phyloP scores from a whole-genome alignment of 2,329 filamentous ascomycete genomes.

The Phialophora tarda region DNA sequence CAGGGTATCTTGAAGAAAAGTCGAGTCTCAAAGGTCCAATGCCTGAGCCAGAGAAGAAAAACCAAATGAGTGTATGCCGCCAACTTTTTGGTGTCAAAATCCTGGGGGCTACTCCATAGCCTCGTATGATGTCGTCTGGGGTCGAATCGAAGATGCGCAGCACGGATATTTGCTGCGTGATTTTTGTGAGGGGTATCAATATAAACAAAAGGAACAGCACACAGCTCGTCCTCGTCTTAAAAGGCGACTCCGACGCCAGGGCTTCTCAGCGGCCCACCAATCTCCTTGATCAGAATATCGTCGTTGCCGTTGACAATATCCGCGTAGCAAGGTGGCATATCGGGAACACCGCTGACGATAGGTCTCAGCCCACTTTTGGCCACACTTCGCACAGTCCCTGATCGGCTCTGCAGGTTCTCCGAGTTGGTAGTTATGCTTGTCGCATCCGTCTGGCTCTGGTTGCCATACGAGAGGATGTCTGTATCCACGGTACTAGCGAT shows the following conservation, averaged over 20 bases:
- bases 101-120: conserved; percentile 9
- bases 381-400: conserved; percentile 29
- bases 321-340: conserved; percentile 27
- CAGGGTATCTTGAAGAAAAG: conserved; percentile 24
- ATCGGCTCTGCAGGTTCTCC: conserved; percentile 30
- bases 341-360: conserved; percentile 32
- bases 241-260: conserved; percentile 37
- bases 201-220: conserved; percentile 15
- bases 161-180: background rate
- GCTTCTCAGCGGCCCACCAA: conserved; percentile 35
- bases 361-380: conserved; percentile 28
- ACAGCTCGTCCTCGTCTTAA: conserved; percentile 9
- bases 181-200: conserved; percentile 23
- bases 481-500: conserved; percentile 36
- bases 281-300: conserved; percentile 33
- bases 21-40: conserved; percentile 24
- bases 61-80: conserved; percentile 22
- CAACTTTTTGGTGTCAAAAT: conserved; percentile 20
- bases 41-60: conserved; percentile 20
- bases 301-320: conserved; percentile 25
- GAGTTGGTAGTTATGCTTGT: conserved; percentile 30
- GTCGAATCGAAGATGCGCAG: conserved; percentile 8
- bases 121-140: background rate
- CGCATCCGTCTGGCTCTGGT: conserved; percentile 34
- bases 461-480: conserved; percentile 33